Evolutionary conservation across 2,329 filamentous ascomycete species (phyloP), one percentile per base, ranked within the genome.

Genomic region (Monosporascus sp.): DNA sequence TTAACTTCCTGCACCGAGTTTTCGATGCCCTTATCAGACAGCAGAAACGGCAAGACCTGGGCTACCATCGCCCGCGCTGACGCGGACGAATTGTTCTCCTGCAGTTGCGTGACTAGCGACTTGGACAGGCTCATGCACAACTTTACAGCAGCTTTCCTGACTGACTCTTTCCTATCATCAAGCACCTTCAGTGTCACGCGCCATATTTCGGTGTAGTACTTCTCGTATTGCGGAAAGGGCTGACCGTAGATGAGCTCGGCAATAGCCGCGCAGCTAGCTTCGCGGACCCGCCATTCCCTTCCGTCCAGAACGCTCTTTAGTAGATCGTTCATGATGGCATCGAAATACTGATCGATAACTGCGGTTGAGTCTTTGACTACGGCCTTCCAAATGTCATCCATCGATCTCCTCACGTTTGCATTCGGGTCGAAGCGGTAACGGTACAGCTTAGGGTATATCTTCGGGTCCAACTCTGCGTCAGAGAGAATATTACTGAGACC

Each of bases 301-400:
- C 90, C 91, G 31, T 69, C 66, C 5, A 97, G 71, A 43, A 97
- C 89, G 65, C 88, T 95, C 61, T 85, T 86, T 35, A 99, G 76
- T 7, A 97, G 74, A 66, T 99, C 94, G 9, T 86, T 78, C 76
- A 99, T 87, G 62, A 99, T 97, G 8, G 83, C 83, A 59, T 96
- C 88, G 65, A 97, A 97, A 69, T 97, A 81, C 18, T 79, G 76
- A 58, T 94, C 86, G 44, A 97, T 82, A 0, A 88, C 89, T 1
- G 81, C 78, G 18, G 83, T 85, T 1, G 90, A 82, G 62, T 97
- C 91, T 66, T 95, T 96, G 51, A 97, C 91, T n/a, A 99, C 74
- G 0, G 93, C 87, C 63, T 89, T 92, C 94, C 94, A 99, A 60
- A 99, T 97, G 57, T 95, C 90, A 53, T 96, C 92, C 94, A 99